Percentiles rank a stretch among this genome's conserved stretches.
These are phyloP conservation scores for Fusarium siculi DNA, from an alignment of 2,329 filamentous ascomycete genomes.

Conservation along the genomic window DNA sequence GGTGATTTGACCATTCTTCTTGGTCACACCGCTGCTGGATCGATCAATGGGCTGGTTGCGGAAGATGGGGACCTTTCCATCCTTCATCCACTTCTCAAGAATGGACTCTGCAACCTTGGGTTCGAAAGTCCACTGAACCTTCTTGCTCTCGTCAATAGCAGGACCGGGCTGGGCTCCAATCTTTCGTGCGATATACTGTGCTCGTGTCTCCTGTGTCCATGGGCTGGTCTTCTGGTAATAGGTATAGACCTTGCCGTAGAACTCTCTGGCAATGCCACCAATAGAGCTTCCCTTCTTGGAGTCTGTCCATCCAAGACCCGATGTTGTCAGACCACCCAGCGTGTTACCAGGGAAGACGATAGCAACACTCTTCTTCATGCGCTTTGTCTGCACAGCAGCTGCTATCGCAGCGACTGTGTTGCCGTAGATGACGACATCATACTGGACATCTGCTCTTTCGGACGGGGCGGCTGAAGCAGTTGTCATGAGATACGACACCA, in stretches of 20 bases:
- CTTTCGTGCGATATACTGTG: slow-evolving; percentile 16
- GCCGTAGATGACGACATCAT: slow-evolving; percentile 39
- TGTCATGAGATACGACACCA: slow-evolving; percentile 30
- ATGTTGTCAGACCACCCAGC: slow-evolving; percentile 33
- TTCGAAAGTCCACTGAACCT: slow-evolving; percentile 39
- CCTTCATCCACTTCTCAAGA: slow-evolving; percentile 34
- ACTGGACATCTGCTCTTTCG: slow-evolving; percentile 16
- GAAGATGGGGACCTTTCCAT: slow-evolving; percentile 30
- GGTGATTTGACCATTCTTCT: slow-evolving; percentile 21
- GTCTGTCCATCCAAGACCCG: slow-evolving; percentile 37
- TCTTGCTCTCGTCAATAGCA: slow-evolving; percentile 28
- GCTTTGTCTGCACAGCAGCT: slow-evolving; percentile 30
- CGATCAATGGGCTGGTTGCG: slow-evolving; percentile 30
- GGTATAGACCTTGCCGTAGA: slow-evolving; percentile 26
- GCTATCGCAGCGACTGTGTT: slow-evolving; percentile 37
- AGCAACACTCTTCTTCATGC: slow-evolving; percentile 35
- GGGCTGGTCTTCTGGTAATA: slow-evolving; percentile 19
- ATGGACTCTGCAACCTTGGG: slow-evolving; percentile 34
- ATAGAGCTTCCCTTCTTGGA: slow-evolving; percentile 35
- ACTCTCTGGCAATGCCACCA: slow-evolving; percentile 36
- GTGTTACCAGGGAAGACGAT: slow-evolving; percentile 32
- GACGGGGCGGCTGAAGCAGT: slow-evolving; percentile 18
- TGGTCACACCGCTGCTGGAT: slow-evolving; percentile 14
- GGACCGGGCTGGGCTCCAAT: slow-evolving; percentile 34
- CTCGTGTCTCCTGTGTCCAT: slow-evolving; percentile 32